Evolutionary conservation across 345 rosid species (phyloP).

Genomic region (Eucalyptus dawsonii): DNA sequence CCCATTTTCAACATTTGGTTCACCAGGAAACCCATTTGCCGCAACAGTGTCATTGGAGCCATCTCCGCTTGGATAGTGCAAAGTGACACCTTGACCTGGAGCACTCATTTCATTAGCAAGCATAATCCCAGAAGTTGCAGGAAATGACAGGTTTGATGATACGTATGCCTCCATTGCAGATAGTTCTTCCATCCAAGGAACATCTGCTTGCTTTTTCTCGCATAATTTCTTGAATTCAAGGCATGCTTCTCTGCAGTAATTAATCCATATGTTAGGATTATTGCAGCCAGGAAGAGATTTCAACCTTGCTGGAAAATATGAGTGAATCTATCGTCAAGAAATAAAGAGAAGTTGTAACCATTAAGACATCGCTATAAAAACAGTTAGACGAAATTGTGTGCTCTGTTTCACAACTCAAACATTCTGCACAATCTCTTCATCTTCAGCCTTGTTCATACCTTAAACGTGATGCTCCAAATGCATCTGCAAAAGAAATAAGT

Average conservation of each 20-base stretch:
- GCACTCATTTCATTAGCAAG: slow-evolving; percentile 39
- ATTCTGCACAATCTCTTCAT: not conserved
- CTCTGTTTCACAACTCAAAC: not conserved
- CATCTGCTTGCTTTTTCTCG: slow-evolving; percentile 60
- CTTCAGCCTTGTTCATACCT: slow-evolving; percentile 14
- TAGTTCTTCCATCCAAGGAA: slow-evolving; percentile 79
- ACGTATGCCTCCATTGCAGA: slow-evolving; percentile 66
- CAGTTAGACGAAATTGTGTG: not conserved
- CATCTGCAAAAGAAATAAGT: slow-evolving; percentile 63
- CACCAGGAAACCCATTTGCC: slow-evolving; percentile 4
- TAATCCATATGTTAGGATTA: not conserved
- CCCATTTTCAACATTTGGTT: slow-evolving; percentile 21
- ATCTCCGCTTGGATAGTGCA: not conserved
- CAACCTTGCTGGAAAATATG: not conserved
- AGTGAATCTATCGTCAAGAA: not conserved
- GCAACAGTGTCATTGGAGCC: not conserved
- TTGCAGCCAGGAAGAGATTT: not conserved
- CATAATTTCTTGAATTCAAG: slow-evolving; percentile 62
- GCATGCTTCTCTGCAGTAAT: slow-evolving; percentile 53
- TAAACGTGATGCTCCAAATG: slow-evolving; percentile 73
- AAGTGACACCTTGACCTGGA: slow-evolving; percentile 7
- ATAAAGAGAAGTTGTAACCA: not conserved
- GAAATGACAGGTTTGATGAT: slow-evolving; percentile 34
- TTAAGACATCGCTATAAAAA: not conserved
- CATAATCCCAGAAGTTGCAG: slow-evolving; percentile 53